Evolutionary conservation across 345 rosid species (phyloP).

Genomic region (Hypericum androsaemum): DNA sequence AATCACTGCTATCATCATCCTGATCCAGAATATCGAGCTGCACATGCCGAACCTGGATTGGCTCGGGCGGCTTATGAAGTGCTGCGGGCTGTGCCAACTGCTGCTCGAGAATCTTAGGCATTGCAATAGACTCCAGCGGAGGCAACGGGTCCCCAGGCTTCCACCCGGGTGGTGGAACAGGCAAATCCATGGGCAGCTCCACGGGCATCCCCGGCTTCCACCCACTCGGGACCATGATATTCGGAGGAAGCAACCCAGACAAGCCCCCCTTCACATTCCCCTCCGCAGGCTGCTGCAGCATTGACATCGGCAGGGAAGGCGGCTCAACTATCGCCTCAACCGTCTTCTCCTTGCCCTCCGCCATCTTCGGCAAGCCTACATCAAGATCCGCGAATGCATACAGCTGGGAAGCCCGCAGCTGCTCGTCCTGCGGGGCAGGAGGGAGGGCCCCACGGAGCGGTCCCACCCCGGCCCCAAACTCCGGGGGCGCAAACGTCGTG

Average conservation of each 20-base stretch:
- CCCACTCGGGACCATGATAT: constrained; percentile 60
- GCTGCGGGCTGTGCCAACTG: constrained; percentile 34
- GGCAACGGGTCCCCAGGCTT: constrained; percentile 88
- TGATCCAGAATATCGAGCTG: constrained; percentile 67
- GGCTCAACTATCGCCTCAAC: constrained; percentile 69
- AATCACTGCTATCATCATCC: constrained; percentile 66
- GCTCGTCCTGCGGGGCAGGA: constrained; percentile 97
- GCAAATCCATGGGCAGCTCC: constrained; percentile 58
- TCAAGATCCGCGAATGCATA: constrained; percentile 76
- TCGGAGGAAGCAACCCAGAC: constrained; percentile 51
- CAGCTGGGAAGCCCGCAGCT: constrained; percentile 88
- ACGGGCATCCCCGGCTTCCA: constrained; percentile 99
- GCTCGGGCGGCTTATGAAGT: constrained; percentile 51
- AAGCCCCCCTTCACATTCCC: constrained; percentile 28
- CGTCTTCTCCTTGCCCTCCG: constrained; percentile 42
- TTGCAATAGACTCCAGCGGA: constrained; percentile 48
- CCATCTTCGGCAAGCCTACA: constrained; percentile 65
- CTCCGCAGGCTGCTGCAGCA: constrained; percentile 20
- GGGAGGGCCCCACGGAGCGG: constrained; percentile 94
- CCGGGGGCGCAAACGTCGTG: constrained; percentile 91
- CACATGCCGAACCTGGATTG: constrained; percentile 76
- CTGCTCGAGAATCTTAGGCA: constrained; percentile 38
- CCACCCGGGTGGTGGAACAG: constrained; percentile 83
- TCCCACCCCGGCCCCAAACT: constrained; percentile 75
- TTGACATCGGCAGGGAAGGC: constrained; percentile 17